These are phyloP conservation scores for Lentinus brumalis DNA, from an alignment of 768 basidiomycete species.

Conservation along the genomic window DNA sequence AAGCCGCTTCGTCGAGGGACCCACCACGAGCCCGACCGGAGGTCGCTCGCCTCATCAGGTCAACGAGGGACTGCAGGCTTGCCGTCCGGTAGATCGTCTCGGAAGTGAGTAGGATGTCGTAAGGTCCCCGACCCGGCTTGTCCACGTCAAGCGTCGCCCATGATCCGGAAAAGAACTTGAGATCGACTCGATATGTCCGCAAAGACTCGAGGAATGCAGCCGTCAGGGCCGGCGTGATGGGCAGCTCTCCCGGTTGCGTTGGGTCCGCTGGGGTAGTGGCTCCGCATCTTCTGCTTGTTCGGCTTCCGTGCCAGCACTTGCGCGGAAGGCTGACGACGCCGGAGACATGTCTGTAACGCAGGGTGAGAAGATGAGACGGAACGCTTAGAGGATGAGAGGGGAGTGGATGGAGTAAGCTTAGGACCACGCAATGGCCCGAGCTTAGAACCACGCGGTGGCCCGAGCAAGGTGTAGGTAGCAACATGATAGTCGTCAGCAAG, in stretches of 20 bases:
- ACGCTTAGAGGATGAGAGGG: not conserved
- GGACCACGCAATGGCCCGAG: no score
- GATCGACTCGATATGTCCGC: conserved; percentile 47
- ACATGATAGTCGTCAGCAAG: no score
- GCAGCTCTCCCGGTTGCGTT: conserved; percentile 54
- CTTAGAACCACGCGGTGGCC: no score
- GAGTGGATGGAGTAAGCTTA: not conserved
- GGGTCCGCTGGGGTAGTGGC: conserved; percentile 35
- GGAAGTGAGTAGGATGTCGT: conserved; percentile 81
- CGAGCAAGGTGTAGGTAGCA: no score
- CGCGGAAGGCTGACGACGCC: conserved; percentile 51
- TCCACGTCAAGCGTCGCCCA: conserved; percentile 61
- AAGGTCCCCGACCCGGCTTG: conserved; percentile 37
- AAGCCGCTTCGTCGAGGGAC: not conserved
- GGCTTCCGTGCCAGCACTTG: conserved; percentile 30
- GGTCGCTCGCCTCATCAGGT: conserved; percentile 48
- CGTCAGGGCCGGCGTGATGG: conserved; percentile 65
- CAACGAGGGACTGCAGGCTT: conserved; percentile 61
- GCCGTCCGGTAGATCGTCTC: conserved; percentile 88
- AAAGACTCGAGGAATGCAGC: conserved; percentile 67
- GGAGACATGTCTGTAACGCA: conserved; percentile 57
- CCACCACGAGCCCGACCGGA: not conserved
- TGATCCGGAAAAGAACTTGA: conserved; percentile 81
- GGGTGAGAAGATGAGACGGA: not conserved
- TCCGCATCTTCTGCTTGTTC: conserved; percentile 22